Percentiles rank a stretch among this genome's conserved stretches.
Conservation (phyloP, 2,329 filamentous ascomycete species). For the Monilinia polystroma region DNA sequence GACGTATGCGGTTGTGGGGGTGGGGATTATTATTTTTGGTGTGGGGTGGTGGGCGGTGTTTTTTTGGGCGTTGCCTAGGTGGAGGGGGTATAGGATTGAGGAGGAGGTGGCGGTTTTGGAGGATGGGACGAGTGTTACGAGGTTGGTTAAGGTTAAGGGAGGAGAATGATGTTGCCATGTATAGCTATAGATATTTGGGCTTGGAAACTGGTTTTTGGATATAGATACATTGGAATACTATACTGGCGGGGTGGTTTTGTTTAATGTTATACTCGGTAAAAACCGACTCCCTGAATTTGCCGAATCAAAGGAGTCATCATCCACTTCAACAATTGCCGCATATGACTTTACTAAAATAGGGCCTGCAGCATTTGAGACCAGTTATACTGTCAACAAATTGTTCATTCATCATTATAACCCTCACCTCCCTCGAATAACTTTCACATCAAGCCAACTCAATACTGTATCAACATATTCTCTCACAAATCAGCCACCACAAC, state of each 20-base stretch:
- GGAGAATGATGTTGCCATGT: neutral
- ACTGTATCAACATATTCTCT: too few relatives aligned
- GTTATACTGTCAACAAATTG: too few relatives aligned
- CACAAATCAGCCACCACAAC: too few relatives aligned
- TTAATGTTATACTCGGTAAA: neutral
- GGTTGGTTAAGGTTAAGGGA: constrained; percentile 44
- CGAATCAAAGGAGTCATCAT: too few relatives aligned
- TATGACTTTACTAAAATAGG: too few relatives aligned
- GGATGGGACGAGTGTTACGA: constrained; percentile 67
- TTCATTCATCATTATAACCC: too few relatives aligned
- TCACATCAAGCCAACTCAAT: too few relatives aligned
- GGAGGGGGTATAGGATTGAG: constrained; percentile 60
- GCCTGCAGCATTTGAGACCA: too few relatives aligned
- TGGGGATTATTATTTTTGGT: constrained; percentile 54
- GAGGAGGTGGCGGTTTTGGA: constrained; percentile 58
- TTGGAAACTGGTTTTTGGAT: neutral
- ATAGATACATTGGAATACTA: neutral
- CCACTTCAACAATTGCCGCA: too few relatives aligned
- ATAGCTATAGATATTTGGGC: neutral
- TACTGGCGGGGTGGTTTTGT: fast-evolving
- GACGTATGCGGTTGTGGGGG: constrained; percentile 54
- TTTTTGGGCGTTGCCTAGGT: constrained; percentile 59
- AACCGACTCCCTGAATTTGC: neutral
- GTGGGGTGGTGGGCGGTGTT: constrained; percentile 68
- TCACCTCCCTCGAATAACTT: too few relatives aligned